These are phyloP conservation scores for Chernovozyma sophiae-reginae DNA, from an alignment of 1,139 yeast genomes.

Conservation along the genomic window DNA sequence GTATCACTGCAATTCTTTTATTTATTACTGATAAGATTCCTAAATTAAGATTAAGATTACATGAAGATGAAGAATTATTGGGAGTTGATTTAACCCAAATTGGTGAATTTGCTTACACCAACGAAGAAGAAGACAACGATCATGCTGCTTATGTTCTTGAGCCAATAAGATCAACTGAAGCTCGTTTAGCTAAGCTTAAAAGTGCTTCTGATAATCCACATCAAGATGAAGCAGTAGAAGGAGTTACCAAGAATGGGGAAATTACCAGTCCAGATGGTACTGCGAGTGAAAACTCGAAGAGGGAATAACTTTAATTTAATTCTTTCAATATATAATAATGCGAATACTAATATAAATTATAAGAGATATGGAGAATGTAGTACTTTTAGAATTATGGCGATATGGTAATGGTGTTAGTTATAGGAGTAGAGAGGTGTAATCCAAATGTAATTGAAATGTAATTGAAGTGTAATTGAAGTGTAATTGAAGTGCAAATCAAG, in stretches of 20 bases:
- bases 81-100: slow-evolving; percentile 90
- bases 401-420: no score
- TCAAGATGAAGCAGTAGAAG: slow-evolving; percentile 15
- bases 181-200: slow-evolving; percentile 36
- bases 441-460: no score
- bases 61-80: slow-evolving; percentile 82
- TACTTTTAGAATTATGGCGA: no score
- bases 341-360: no score
- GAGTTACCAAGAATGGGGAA: slow-evolving; percentile 18
- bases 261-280: slow-evolving; percentile 19
- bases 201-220: slow-evolving; percentile 15
- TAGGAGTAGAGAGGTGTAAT: no score
- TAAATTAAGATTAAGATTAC: slow-evolving; percentile 74
- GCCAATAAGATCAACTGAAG: slow-evolving; percentile 62
- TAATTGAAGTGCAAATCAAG: no score
- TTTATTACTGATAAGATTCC: slow-evolving; percentile 77
- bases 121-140: slow-evolving; percentile 20
- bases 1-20: slow-evolving; percentile 67
- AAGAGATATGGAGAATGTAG: no score
- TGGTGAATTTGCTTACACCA: slow-evolving; percentile 76
- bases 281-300: slow-evolving; percentile 17
- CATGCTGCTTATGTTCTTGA: slow-evolving; percentile 59
- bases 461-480: no score
- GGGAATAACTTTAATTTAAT: no score
- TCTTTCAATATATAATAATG: no score